phyloP scores from a whole-genome alignment of 495 filamentous ascomycete species.

The Daldinia decipiens region DNA sequence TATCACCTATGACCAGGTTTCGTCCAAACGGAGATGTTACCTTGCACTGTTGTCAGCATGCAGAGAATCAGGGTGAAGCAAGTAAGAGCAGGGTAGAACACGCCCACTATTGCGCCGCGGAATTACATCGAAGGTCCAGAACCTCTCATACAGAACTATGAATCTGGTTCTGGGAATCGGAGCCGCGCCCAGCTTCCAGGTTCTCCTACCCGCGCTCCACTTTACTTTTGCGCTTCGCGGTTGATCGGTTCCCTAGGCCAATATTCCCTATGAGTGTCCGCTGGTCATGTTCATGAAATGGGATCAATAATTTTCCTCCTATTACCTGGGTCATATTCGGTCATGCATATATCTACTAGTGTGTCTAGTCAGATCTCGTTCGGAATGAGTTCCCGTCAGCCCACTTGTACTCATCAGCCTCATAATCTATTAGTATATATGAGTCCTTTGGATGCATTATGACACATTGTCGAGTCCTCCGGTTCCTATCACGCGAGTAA shows the following conservation, averaged over 20 bases:
- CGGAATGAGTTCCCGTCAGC: slow-evolving; percentile 31
- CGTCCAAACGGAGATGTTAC: slow-evolving; percentile 29
- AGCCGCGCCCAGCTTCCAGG: slow-evolving; percentile 29
- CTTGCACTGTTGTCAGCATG: slow-evolving; percentile 32
- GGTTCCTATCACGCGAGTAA: slow-evolving; percentile 3
- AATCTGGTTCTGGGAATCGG: slow-evolving; percentile 28
- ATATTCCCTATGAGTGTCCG: not conserved
- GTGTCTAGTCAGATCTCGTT: slow-evolving; percentile 17
- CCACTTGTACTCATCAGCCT: slow-evolving; percentile 18
- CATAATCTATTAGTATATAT: slow-evolving; percentile 15
- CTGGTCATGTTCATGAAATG: not conserved
- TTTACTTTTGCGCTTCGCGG: not conserved
- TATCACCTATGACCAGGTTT: not conserved
- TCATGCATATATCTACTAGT: not conserved
- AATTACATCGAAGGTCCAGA: slow-evolving; percentile 19
- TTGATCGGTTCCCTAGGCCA: slow-evolving; percentile 11
- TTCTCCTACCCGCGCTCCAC: slow-evolving; percentile 19
- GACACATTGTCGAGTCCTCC: slow-evolving; percentile 8
- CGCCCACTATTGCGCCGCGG: slow-evolving; percentile 9
- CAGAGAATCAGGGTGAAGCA: not conserved
- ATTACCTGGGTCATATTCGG: slow-evolving; percentile 9
- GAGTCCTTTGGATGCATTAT: not conserved
- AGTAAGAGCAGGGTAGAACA: not conserved
- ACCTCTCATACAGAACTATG: not conserved
- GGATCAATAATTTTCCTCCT: slow-evolving; percentile 19